Evolutionary conservation across 179 eudicot species (phyloP).

Genomic region (Drosera spatulata): DNA sequence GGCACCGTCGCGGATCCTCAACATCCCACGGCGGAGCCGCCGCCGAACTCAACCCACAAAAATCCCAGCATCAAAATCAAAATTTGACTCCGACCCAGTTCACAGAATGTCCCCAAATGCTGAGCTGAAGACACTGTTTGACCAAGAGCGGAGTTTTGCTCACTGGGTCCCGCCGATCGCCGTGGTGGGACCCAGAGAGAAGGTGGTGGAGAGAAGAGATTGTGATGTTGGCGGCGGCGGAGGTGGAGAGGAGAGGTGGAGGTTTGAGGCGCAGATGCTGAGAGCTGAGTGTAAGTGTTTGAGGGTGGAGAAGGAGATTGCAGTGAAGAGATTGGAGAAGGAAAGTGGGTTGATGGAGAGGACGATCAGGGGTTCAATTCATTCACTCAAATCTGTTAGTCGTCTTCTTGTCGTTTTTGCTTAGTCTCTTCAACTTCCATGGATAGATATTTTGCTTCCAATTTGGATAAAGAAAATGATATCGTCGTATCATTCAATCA

Average conservation of each 20-base stretch:
- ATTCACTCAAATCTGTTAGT: slow-evolving; percentile 52
- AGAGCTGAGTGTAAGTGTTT: slow-evolving; percentile 77
- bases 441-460: too few species aligned
- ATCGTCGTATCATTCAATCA: too few species aligned
- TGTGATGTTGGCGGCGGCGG: slow-evolving; percentile 16
- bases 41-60: slow-evolving; percentile 33
- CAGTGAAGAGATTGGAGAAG: slow-evolving; percentile 45
- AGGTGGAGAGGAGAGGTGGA: slow-evolving; percentile 47
- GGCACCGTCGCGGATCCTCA: slow-evolving; percentile 61
- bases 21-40: slow-evolving; percentile 59
- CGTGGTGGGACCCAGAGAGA: slow-evolving; percentile 18
- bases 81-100: slow-evolving; percentile 5
- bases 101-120: slow-evolving; percentile 13
- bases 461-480: too few species aligned
- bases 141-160: slow-evolving; percentile 33
- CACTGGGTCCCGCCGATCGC: slow-evolving; percentile 22
- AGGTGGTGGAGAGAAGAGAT: slow-evolving; percentile 9
- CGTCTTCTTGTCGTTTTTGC: not conserved
- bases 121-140: slow-evolving; percentile 36
- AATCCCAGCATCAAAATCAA: slow-evolving; percentile 10
- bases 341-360: slow-evolving; percentile 39
- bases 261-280: slow-evolving; percentile 76
- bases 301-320: slow-evolving; percentile 66
- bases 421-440: not conserved
- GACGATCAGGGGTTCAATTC: slow-evolving; percentile 54